A percentile compares a stretch with the other conserved stretches of the same genome.
Evolutionary conservation across 2,329 filamentous ascomycete genomes (phyloP).

Genomic region (Sarocladium strictum): DNA sequence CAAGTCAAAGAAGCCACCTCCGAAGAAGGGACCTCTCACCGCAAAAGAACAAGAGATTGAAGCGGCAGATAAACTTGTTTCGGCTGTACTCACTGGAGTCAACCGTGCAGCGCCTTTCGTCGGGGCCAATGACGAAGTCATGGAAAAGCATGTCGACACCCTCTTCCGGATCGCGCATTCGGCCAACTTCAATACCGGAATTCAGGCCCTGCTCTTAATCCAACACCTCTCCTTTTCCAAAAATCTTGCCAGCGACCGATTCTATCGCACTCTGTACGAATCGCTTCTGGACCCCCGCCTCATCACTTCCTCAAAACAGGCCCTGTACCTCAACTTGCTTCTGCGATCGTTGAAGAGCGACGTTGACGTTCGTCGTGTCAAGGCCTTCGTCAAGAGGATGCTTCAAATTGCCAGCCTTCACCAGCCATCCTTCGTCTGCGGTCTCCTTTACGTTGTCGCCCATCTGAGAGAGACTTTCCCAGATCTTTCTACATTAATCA

Average conservation of each 20-base stretch:
- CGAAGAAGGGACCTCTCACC: conserved; percentile 9
- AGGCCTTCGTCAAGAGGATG: conserved; percentile 92
- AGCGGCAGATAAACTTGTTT: conserved; percentile 79
- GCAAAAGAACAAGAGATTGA: conserved; percentile 56
- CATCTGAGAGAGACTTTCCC: conserved; percentile 78
- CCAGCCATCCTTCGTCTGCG: conserved; percentile 87
- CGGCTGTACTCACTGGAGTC: conserved; percentile 85
- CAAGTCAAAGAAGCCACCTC: conserved; percentile 19
- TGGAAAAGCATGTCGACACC: conserved; percentile 87
- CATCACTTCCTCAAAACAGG: conserved; percentile 85
- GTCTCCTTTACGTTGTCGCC: conserved; percentile 81
- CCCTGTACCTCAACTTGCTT: conserved; percentile 87
- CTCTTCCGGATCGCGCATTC: conserved; percentile 95
- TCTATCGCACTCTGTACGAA: conserved; percentile 94
- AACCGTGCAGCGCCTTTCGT: conserved; percentile 95
- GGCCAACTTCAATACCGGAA: conserved; percentile 97
- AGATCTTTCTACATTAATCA: conserved; percentile 70
- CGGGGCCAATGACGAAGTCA: conserved; percentile 59
- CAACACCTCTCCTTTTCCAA: conserved; percentile 83
- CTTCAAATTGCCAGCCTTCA: conserved; percentile 83
- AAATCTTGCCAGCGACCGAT: conserved; percentile 78
- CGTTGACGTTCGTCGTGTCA: conserved; percentile 82
- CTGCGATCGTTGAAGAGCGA: conserved; percentile 86
- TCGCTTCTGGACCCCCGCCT: conserved; percentile 87
- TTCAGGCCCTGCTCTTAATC: conserved; percentile 90